Conservation (phyloP, 2,329 filamentous ascomycete species). For the Clarireedia monteithiana region DNA sequence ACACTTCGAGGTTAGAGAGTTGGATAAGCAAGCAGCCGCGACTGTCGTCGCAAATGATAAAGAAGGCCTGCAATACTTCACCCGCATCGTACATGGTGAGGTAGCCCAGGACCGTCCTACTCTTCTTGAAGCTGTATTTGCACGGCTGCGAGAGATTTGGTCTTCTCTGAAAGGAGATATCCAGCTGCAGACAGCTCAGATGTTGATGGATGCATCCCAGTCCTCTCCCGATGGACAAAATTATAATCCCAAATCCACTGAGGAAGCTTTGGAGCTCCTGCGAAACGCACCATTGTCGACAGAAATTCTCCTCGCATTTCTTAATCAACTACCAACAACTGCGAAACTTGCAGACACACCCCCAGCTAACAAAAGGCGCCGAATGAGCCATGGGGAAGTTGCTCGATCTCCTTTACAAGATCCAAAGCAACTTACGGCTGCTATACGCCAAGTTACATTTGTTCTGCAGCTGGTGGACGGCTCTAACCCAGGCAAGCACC, state of each 20-base stretch:
- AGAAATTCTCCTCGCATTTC: conserved; percentile 61
- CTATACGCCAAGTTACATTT: conserved; percentile 72
- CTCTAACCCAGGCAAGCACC: conserved; percentile 66
- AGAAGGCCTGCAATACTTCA: conserved; percentile 47
- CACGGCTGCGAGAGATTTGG: conserved; percentile 67
- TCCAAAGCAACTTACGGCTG: conserved; percentile 55
- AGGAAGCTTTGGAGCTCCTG: conserved; percentile 63
- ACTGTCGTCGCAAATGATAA: conserved; percentile 48
- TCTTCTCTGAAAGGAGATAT: conserved; percentile 56
- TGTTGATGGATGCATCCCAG: conserved; percentile 55
- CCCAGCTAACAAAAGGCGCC: conserved; percentile 69
- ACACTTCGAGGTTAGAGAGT: conserved; percentile 37
- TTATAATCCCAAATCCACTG: conserved; percentile 35
- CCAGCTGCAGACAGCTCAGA: conserved; percentile 51
- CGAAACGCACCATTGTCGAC: conserved; percentile 67
- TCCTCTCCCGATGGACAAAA: conserved; percentile 26
- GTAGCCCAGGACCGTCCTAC: conserved; percentile 36
- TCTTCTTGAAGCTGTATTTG: conserved; percentile 60
- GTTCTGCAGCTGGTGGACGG: conserved; percentile 83
- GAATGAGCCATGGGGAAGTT: conserved; percentile 66
- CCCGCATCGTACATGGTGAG: conserved; percentile 40
- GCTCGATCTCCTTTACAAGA: conserved; percentile 53
- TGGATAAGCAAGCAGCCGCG: conserved; percentile 45
- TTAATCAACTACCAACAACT: conserved; percentile 67
- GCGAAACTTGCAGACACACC: conserved; percentile 63